These are phyloP conservation scores for Discostella stelligera DNA, from an alignment of 352 stramenopile genomes.

Conservation along the genomic window DNA sequence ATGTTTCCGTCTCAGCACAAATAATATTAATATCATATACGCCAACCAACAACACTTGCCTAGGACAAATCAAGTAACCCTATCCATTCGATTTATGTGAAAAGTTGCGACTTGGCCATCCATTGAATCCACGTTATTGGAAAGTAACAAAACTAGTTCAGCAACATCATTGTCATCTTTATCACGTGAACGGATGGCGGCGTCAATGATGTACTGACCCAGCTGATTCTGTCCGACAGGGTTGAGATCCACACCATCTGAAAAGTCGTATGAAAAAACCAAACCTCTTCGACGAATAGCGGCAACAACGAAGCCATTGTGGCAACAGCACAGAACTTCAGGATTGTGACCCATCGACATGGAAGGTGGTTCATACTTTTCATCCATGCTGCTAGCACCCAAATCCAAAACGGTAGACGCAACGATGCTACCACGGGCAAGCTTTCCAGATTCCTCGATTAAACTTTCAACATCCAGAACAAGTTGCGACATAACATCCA, in stretches of 20 bases:
- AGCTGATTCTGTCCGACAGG: conserved; percentile 69
- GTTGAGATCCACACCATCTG: conserved; percentile 56
- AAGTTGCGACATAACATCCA: conserved; percentile 43
- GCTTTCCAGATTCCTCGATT: conserved; percentile 11
- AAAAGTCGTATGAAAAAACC: conserved; percentile 76
- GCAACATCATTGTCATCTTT: conserved; percentile 55
- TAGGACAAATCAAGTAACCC: conserved; percentile 10
- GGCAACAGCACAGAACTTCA: conserved; percentile 69
- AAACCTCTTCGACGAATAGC: conserved; percentile 67
- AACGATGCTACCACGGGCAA: conserved; percentile 38
- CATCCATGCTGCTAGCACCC: conserved; percentile 29
- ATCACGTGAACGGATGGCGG: conserved; percentile 64
- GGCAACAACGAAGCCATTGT: conserved; percentile 71
- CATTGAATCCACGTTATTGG: conserved; percentile 58
- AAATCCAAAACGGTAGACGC: conserved; percentile 51
- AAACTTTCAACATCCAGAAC: conserved; percentile 53
- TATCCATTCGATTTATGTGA: conserved; percentile 21
- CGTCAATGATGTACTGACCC: conserved; percentile 81
- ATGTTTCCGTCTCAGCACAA: conserved; percentile 1
- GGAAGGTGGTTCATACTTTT: conserved; percentile 55
- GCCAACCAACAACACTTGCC: no score
- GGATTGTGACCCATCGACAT: conserved; percentile 79
- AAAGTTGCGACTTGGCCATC: conserved; percentile 75
- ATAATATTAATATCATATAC: neutral
- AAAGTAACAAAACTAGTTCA: conserved; percentile 79